These are phyloP conservation scores for Collybia sordida DNA, from an alignment of 768 basidiomycete genomes.

Conservation along the genomic window DNA sequence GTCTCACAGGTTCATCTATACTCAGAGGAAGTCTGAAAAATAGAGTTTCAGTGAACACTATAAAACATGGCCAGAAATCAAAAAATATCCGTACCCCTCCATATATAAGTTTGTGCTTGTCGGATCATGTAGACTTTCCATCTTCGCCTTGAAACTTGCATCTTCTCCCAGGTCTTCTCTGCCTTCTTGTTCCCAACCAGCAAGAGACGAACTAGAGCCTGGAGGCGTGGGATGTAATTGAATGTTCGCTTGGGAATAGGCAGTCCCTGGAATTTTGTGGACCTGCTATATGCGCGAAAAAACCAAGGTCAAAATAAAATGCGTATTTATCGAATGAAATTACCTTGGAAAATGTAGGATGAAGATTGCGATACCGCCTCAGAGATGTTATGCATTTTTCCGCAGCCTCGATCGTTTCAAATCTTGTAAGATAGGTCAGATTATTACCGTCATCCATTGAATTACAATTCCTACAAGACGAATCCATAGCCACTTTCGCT, in stretches of 20 bases:
- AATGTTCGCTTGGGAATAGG: constrained; percentile 12
- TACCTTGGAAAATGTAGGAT: constrained; percentile 88
- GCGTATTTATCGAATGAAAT: constrained; percentile 8
- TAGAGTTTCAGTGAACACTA: constrained; percentile 2
- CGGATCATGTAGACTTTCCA: constrained; percentile 71
- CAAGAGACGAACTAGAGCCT: constrained; percentile 6
- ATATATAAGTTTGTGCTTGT: constrained; percentile 79
- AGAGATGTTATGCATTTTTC: constrained; percentile 73
- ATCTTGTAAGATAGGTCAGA: constrained; percentile 40
- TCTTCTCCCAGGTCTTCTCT: constrained; percentile 18
- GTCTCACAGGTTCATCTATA: constrained; percentile 61
- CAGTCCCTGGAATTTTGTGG: constrained; percentile 83
- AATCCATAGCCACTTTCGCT: constrained; percentile 75
- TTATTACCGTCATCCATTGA: neutral
- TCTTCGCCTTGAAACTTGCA: constrained; percentile 69
- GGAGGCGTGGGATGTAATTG: constrained; percentile 9
- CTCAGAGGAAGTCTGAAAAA: constrained; percentile 60
- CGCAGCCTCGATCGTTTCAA: constrained; percentile 63
- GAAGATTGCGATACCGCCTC: constrained; percentile 71
- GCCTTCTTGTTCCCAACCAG: constrained; percentile 21
- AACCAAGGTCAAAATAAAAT: constrained; percentile 3
- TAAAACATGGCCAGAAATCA: neutral
- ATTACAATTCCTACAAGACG: constrained; percentile 56
- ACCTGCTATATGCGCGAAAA: constrained; percentile 38
- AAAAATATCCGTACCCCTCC: constrained; percentile 51